Evolutionary conservation across 2,329 filamentous ascomycete species (phyloP), one percentile per base, ranked within the genome.

Genomic region (Raffaelea deltoideospora): DNA sequence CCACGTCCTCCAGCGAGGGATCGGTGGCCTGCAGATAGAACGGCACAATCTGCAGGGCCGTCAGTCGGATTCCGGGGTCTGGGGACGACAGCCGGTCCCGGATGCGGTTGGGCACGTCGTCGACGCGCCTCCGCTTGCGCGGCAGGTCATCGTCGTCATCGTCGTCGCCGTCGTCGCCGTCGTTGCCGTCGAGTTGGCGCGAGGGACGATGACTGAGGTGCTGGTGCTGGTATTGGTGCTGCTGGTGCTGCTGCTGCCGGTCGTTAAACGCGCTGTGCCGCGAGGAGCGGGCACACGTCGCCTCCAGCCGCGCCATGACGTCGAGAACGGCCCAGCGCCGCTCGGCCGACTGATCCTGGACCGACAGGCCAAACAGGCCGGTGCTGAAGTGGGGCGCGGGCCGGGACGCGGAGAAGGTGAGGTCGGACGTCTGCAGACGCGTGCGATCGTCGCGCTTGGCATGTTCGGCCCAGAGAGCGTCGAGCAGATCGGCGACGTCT

Each of bases 381-480:
- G 69, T 56, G 13, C 55, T 56, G 37, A 69, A 70, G 46, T 56
- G 63, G 47, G 63, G 56, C 37, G 47, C 39, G 44, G 63, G 51
- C 50, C 65, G 52, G 46, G 62, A 46, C n/a, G n/a, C n/a, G 32
- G 65, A 50, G 43, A 82, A 80, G 1, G 65, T 60, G 20, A 95
- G 52, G 47, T 95, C 82, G 41, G 83, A 75, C n/a, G 92, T 58
- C 44, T 85, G 79, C 10, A 96, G 64, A 27, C 78, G 72, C 33
- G 82, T 76, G 40, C 74, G 73, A 33, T 81, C 75, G 26, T 74
- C 65, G 41, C 85, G 70, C 44, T 66, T 76, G 4, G 72, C 65
- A 54, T 96, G 96, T 48, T 95, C 88, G 9, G 60, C 60, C 61
- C 78, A 79, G n/a, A 98, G 57, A 4, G 69, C 64, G 31, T 86